Conservation (phyloP, 306 rosid species). For the Citrullus amarus region DNA sequence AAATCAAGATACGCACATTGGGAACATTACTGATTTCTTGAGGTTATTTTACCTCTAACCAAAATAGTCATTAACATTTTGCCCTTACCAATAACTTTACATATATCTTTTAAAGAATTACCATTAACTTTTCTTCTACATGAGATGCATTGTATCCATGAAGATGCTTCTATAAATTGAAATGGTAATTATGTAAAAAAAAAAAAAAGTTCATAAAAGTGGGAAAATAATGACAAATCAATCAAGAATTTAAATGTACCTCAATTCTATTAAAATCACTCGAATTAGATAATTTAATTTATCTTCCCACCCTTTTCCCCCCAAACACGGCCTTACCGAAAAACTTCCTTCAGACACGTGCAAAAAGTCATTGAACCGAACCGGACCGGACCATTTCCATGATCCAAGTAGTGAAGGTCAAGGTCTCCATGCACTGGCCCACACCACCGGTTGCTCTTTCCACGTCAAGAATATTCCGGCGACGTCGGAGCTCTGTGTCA, state of each 20-base stretch:
- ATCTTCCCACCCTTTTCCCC: background rate
- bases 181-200: background rate
- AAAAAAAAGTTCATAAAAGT: background rate
- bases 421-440: conserved; percentile 99
- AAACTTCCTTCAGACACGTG: background rate
- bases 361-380: background rate
- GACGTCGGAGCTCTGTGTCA: conserved; percentile 34
- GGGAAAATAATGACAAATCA: conserved; percentile 1
- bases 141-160: background rate
- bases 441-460: conserved; percentile 93
- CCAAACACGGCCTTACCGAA: background rate
- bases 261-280: conserved; percentile 4
- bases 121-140: background rate
- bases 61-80: background rate
- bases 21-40: background rate
- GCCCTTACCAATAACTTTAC: background rate
- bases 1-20: background rate
- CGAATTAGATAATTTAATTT: background rate
- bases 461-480: conserved; percentile 86
- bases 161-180: background rate
- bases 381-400: background rate
- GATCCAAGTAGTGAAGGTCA: conserved; percentile 30
- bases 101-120: background rate
- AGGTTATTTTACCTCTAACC: background rate
- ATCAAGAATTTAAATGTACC: background rate